These are phyloP conservation scores for Coemansia sp. DNA, from an alignment of 192 early-diverging fungal species.

Conservation along the genomic window DNA sequence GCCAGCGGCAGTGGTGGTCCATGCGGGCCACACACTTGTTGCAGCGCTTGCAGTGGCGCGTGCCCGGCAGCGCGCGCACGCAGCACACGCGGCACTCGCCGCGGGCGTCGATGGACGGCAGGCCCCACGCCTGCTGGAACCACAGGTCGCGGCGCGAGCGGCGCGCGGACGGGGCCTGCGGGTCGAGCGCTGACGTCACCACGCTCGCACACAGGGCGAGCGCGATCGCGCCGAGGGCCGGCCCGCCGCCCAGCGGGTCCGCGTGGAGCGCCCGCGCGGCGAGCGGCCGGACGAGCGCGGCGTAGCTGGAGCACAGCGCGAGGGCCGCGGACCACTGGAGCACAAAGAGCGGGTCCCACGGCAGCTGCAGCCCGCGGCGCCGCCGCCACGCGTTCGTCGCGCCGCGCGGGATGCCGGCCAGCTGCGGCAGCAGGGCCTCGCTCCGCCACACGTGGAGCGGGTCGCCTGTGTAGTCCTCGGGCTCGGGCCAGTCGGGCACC, in stretches of 20 bases:
- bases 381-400: slow-evolving; percentile 42
- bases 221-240: slow-evolving; percentile 8
- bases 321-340: slow-evolving; percentile 27
- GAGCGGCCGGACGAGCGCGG: slow-evolving; percentile 22
- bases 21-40: slow-evolving; percentile 44
- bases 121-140: slow-evolving; percentile 35
- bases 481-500: slow-evolving; percentile 42
- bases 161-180: slow-evolving; percentile 28
- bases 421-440: slow-evolving; percentile 7
- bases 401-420: slow-evolving; percentile 29
- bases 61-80: slow-evolving; percentile 4
- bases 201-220: slow-evolving; percentile 17
- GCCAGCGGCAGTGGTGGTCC: slow-evolving; percentile 43
- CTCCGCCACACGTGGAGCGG: slow-evolving; percentile 30
- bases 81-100: slow-evolving; percentile 42
- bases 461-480: slow-evolving; percentile 24
- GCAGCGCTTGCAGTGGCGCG: slow-evolving; percentile 54
- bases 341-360: slow-evolving; percentile 48
- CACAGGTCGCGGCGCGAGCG: slow-evolving; percentile 13
- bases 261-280: neutral
- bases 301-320: slow-evolving; percentile 20
- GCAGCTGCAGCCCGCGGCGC: slow-evolving; percentile 37
- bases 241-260: slow-evolving; percentile 5
- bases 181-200: slow-evolving; percentile 22
- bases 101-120: slow-evolving; percentile 26